Percentiles rank a stretch among this genome's conserved stretches.
Conservation (phyloP, 129 eudicot genomes). For the Logfia minima region DNA sequence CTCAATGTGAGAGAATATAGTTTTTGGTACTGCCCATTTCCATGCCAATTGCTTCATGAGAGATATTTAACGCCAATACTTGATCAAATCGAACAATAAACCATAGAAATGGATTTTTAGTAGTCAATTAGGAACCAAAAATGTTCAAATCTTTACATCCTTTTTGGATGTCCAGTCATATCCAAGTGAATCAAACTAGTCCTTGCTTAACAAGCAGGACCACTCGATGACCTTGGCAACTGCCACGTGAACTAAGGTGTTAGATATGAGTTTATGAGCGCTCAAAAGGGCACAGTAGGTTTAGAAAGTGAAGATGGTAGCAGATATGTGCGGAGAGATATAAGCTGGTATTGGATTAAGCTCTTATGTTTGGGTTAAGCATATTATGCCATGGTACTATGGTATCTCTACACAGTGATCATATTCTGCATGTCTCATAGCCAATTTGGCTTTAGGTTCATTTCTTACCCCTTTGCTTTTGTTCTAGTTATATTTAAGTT, state of each 20-base stretch:
- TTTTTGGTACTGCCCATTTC: slow-evolving; percentile 1
- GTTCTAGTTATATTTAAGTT: not conserved
- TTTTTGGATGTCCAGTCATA: not conserved
- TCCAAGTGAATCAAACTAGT: not conserved
- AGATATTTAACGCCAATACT: slow-evolving; percentile 10
- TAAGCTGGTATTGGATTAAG: not conserved
- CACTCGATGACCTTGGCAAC: not conserved
- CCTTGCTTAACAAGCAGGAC: not conserved
- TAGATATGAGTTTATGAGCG: not conserved
- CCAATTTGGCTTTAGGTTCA: slow-evolving; percentile 5
- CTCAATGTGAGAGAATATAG: not conserved
- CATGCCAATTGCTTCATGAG: slow-evolving; percentile 16
- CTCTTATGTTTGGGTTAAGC: not conserved
- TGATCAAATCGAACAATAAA: slow-evolving; percentile 13
- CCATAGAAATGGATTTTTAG: not conserved
- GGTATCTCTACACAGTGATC: not conserved
- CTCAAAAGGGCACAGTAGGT: not conserved
- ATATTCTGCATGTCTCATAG: slow-evolving; percentile 18
- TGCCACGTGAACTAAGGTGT: not conserved
- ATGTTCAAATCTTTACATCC: not conserved
- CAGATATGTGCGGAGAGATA: not conserved
- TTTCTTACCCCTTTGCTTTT: not conserved
- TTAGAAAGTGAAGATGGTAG: not conserved
- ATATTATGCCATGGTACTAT: not conserved
- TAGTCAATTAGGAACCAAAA: slow-evolving; percentile 5